Conservation (phyloP, 2,329 filamentous ascomycete species). For the Aureobasidium mangrovei region DNA sequence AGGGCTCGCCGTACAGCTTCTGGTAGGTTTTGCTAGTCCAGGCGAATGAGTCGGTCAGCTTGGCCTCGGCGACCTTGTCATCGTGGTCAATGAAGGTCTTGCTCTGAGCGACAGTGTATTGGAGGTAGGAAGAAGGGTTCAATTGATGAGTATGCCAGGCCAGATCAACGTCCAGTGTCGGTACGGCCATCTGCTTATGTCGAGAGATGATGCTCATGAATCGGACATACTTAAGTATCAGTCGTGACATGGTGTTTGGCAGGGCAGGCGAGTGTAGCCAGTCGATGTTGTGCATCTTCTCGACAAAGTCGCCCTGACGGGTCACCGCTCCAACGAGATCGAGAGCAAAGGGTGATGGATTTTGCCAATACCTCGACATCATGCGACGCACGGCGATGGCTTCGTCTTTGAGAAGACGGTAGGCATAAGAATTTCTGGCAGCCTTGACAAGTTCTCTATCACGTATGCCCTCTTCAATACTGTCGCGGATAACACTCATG, state of each 20-base stretch:
- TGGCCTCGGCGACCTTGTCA: slow-evolving; percentile 67
- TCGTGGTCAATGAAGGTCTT: slow-evolving; percentile 67
- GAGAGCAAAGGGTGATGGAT: slow-evolving; percentile 54
- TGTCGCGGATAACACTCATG: slow-evolving; percentile 44
- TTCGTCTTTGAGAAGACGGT: slow-evolving; percentile 13
- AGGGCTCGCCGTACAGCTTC: slow-evolving; percentile 54
- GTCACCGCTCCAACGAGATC: slow-evolving; percentile 58
- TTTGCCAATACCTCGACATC: slow-evolving; percentile 64
- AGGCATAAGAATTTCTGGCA: slow-evolving; percentile 22
- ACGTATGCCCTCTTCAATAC: slow-evolving; percentile 42
- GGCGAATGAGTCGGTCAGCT: slow-evolving; percentile 57
- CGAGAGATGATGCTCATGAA: slow-evolving; percentile 55
- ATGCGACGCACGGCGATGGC: slow-evolving; percentile 50
- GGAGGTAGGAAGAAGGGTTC: slow-evolving; percentile 53
- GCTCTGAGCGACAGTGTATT: slow-evolving; percentile 42
- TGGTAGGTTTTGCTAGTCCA: slow-evolving; percentile 66
- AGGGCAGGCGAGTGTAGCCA: slow-evolving; percentile 67
- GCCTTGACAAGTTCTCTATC: slow-evolving; percentile 31
- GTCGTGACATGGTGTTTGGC: slow-evolving; percentile 52
- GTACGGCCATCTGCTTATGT: slow-evolving; percentile 47
- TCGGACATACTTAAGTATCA: slow-evolving; percentile 55
- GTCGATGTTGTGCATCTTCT: slow-evolving; percentile 68
- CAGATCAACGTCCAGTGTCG: slow-evolving; percentile 65
- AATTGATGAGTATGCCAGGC: slow-evolving; percentile 79
- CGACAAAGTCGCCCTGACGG: slow-evolving; percentile 56